Conservation (phyloP, 495 filamentous ascomycete species). For the Lentithecium fluviatile region DNA sequence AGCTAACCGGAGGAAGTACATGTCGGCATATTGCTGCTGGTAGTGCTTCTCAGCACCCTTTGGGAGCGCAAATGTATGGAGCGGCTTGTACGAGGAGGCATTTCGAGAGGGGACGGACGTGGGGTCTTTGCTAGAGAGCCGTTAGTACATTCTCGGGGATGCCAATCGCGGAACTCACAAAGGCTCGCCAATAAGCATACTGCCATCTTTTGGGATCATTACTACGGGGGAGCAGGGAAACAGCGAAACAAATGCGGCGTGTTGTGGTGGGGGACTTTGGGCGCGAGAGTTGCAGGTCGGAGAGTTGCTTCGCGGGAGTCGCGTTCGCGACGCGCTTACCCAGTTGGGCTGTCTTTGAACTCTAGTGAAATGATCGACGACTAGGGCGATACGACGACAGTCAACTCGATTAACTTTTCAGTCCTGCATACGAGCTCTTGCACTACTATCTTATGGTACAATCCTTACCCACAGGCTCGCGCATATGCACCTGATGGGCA, state of each 20-base stretch:
- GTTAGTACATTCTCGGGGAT: not conserved
- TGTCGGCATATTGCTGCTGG: slow-evolving; percentile 92
- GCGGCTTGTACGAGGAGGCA: slow-evolving; percentile 70
- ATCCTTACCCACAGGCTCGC: too few species aligned
- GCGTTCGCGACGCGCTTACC: slow-evolving; percentile 4
- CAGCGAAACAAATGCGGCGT: not conserved
- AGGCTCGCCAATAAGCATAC: slow-evolving; percentile 12
- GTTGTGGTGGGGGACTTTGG: too few species aligned
- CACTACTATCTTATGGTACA: too few species aligned
- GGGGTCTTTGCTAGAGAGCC: slow-evolving; percentile 18
- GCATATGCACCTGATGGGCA: too few species aligned
- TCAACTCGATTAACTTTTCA: too few species aligned
- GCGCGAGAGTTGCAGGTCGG: too few species aligned
- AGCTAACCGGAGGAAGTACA: slow-evolving; percentile 91
- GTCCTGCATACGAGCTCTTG: too few species aligned
- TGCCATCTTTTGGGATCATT: slow-evolving; percentile 14
- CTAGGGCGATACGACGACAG: too few species aligned
- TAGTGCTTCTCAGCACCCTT: slow-evolving; percentile 72
- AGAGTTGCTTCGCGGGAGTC: slow-evolving; percentile 1
- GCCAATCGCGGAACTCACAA: slow-evolving; percentile 15
- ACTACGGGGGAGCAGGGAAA: not conserved
- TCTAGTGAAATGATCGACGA: not conserved
- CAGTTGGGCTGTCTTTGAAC: slow-evolving; percentile 5
- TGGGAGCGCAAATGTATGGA: slow-evolving; percentile 68
- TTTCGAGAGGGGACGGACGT: slow-evolving; percentile 41